Percentiles rank a stretch among this genome's conserved stretches.
Evolutionary conservation across 768 basidiomycete species (phyloP).

Genomic region (Lentinula detonsa): DNA sequence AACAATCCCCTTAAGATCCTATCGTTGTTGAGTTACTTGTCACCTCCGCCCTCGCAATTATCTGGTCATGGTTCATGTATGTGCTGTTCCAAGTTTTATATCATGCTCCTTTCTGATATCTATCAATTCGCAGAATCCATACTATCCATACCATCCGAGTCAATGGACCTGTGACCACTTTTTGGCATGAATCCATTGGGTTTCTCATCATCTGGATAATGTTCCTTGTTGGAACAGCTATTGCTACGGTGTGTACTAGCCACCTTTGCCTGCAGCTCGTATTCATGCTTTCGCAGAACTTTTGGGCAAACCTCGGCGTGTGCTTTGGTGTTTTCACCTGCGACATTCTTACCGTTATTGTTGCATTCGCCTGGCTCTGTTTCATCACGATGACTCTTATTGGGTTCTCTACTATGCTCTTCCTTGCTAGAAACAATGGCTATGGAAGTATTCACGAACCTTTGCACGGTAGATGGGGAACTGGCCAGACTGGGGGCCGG

Average conservation of each 20-base stretch:
- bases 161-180: not conserved
- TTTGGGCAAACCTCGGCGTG: not conserved
- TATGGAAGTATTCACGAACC: not conserved
- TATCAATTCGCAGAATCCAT: not conserved
- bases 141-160: slow-evolving; percentile 24
- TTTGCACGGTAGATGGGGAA: slow-evolving; percentile 1
- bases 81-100: not conserved
- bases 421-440: slow-evolving; percentile 1
- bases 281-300: not conserved
- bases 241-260: slow-evolving; percentile 23
- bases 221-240: slow-evolving; percentile 41
- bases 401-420: not conserved
- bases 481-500: not conserved
- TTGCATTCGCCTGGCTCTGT: not conserved
- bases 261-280: not conserved
- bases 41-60: slow-evolving; percentile 31
- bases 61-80: slow-evolving; percentile 31
- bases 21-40: slow-evolving; percentile 41
- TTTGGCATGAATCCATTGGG: slow-evolving; percentile 26
- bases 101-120: not conserved
- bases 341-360: slow-evolving; percentile 1
- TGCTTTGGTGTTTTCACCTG: not conserved
- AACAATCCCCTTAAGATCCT: slow-evolving; percentile 23
- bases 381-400: not conserved
- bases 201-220: slow-evolving; percentile 38